Percentiles rank a stretch among this genome's conserved stretches.
Conservation (phyloP, 2,329 filamentous ascomycete species). For the Furcasterigmium furcatum region DNA sequence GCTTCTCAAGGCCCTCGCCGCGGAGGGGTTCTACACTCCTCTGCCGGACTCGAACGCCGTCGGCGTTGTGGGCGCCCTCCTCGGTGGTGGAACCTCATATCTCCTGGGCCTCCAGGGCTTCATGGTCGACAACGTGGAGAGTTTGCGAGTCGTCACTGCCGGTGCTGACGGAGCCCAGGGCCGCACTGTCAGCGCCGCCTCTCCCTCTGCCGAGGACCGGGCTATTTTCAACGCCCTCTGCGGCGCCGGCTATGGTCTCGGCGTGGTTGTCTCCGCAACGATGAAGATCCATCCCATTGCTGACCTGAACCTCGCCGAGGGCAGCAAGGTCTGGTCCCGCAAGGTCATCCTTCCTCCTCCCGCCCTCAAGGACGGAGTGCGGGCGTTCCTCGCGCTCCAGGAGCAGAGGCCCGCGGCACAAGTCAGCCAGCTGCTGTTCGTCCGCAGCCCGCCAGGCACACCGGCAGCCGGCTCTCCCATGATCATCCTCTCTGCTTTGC, state of each 20-base stretch:
- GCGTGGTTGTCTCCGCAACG: constrained; percentile 24
- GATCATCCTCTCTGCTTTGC: constrained; percentile 17
- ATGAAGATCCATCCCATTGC: constrained; percentile 18
- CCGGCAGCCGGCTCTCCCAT: constrained; percentile 23
- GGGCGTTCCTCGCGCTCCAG: constrained; percentile 16
- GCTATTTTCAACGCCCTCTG: constrained; percentile 24
- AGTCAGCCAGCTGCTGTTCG: constrained; percentile 17
- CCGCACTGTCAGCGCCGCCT: constrained; percentile 13
- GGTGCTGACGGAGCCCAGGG: constrained; percentile 4
- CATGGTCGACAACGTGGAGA: constrained; percentile 24
- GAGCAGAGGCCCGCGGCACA: constrained; percentile 9
- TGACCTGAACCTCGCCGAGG: constrained; percentile 18
- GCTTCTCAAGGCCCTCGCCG: constrained; percentile 16
- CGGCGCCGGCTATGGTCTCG: constrained; percentile 29
- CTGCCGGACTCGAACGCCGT: constrained; percentile 18
- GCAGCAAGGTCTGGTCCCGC: constrained; percentile 27
- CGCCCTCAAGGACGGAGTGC: constrained; percentile 15
- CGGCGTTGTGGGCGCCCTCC: constrained; percentile 19
- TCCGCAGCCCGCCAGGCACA: constrained; percentile 22
- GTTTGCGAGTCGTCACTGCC: constrained; percentile 21
- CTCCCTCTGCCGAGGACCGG: constrained; percentile 16
- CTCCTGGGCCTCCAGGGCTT: constrained; percentile 26
- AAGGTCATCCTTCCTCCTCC: constrained; percentile 21
- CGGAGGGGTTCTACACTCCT: constrained; percentile 24
- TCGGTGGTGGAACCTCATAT: constrained; percentile 21